These are phyloP conservation scores for Cryptococcus sp. DNA, from an alignment of 1,284 basidiomycete species.

Conservation along the genomic window DNA sequence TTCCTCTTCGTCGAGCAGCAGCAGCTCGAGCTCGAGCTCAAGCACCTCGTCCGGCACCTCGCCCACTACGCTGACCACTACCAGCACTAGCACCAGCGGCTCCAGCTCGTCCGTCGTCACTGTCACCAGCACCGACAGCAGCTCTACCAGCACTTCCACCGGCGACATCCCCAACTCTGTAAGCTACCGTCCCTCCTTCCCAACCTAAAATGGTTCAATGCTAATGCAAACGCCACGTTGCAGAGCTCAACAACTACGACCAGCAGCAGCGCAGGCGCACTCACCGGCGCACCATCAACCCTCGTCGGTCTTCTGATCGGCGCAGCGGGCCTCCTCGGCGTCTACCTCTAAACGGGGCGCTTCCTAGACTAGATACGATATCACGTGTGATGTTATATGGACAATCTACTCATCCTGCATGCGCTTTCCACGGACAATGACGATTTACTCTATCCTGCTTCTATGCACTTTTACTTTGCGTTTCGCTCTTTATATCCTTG, in stretches of 20 bases:
- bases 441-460: too few species aligned
- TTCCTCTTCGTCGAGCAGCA: conserved; percentile 27
- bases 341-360: conserved; percentile 9
- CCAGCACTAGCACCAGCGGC: not conserved
- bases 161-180: conserved; percentile 21
- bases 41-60: conserved; percentile 6
- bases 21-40: conserved; percentile 16
- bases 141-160: conserved; percentile 1
- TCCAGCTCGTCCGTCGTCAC: conserved; percentile 7
- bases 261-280: not conserved
- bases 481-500: too few species aligned
- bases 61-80: conserved; percentile 4
- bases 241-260: conserved; percentile 7
- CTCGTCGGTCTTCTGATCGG: conserved; percentile 25
- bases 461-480: too few species aligned
- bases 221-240: conserved; percentile 5
- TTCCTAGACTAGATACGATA: not conserved
- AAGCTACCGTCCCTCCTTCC: conserved; percentile 2
- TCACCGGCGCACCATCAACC: conserved; percentile 12
- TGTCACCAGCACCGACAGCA: conserved; percentile 6
- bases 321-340: conserved; percentile 23
- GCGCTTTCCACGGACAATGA: too few species aligned
- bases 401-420: too few species aligned
- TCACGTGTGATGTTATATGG: too few species aligned
- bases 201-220: conserved; percentile 7